These are phyloP conservation scores for Hydnomerulius pinastri DNA, from an alignment of 768 basidiomycete species.

Conservation along the genomic window DNA sequence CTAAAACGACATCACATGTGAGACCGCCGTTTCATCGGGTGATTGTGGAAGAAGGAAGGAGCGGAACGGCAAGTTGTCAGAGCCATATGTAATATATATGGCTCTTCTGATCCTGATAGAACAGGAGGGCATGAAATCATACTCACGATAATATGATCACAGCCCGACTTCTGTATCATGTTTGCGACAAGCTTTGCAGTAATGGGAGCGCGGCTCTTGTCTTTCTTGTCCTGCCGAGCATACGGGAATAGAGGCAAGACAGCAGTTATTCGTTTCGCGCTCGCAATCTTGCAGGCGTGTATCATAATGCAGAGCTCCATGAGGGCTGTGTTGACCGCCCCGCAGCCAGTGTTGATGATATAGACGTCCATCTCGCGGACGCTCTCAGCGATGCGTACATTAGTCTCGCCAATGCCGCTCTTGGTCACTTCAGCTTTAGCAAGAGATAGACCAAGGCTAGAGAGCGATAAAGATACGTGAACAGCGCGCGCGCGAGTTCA, in stretches of 20 bases:
- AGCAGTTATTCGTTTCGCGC: slow-evolving; percentile 96
- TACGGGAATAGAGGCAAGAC: slow-evolving; percentile 97
- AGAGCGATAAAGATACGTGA: slow-evolving; percentile 26
- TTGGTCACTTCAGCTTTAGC: slow-evolving; percentile 86
- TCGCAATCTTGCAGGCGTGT: slow-evolving; percentile 99
- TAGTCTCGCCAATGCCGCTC: slow-evolving; percentile 89
- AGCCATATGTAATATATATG: not conserved
- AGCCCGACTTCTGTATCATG: slow-evolving; percentile 90
- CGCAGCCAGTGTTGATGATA: slow-evolving; percentile 93
- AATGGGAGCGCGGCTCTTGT: slow-evolving; percentile 97
- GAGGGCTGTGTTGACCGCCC: slow-evolving; percentile 86
- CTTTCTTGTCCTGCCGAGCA: slow-evolving; percentile 97
- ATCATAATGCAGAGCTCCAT: slow-evolving; percentile 99
- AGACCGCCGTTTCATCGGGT: not conserved
- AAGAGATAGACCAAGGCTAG: slow-evolving; percentile 86
- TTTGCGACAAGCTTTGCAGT: slow-evolving; percentile 98
- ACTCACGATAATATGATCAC: slow-evolving; percentile 96
- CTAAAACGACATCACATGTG: slow-evolving; percentile 39
- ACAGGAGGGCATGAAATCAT: not conserved
- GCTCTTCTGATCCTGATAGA: not conserved
- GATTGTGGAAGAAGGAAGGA: not conserved
- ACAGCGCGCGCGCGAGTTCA: slow-evolving; percentile 10
- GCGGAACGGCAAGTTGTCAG: not conserved
- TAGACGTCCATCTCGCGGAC: slow-evolving; percentile 99
- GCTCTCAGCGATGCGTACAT: slow-evolving; percentile 89